Evolutionary conservation across 768 basidiomycete genomes (phyloP), one percentile per base, ranked within the genome.

Genomic region (Calocera cornea): DNA sequence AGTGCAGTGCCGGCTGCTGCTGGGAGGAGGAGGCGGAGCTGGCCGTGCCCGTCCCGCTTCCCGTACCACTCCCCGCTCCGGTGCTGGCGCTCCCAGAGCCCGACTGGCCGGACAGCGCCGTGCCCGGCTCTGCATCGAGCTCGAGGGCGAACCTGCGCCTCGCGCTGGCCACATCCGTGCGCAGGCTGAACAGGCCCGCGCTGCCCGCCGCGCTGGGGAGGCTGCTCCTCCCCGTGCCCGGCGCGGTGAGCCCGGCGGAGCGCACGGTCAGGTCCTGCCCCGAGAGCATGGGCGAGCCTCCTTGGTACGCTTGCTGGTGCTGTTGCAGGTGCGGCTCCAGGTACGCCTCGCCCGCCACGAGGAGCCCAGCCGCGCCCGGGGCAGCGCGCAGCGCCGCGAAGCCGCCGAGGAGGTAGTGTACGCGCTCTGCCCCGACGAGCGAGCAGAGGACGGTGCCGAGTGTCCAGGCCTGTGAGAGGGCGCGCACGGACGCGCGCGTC

Each of bases 341-440:
- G 12, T 49, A 65, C 50, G 65, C 49, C 38, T 72, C 79, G 29
- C 79, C 80, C 47, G 80, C 78, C 2, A 82, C 74, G 68, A 90
- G 79, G 66, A 83, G 74, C 27, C 79, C 80, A 71, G 80, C 78
- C 38, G 90, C 80, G 68, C 80, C 79, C 1, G 82, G 81, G 73
- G 89, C 81, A 54, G 82, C 80, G 2, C 84, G 81, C 7, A 86
- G 87, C 7, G 80, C 80, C 24, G 84, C 80, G 36, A 91, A 82
- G 17, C 90, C 90, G 8, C 90, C 89, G 41, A 84, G 80, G 34
- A 92, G 79, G 77, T 88, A 92, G 67, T 65, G 66, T 24, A 71
- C 63, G 19, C 38, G 34, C 27, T 64, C 66, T 19, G 40, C 36
- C 29, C 79, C 78, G 31, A 89, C 77, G 44, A 92, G 79, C 3